A percentile compares a stretch with the other conserved stretches of the same genome.
Conservation (phyloP, 2,329 filamentous ascomycete species). For the Xenoacremonium recifei region DNA sequence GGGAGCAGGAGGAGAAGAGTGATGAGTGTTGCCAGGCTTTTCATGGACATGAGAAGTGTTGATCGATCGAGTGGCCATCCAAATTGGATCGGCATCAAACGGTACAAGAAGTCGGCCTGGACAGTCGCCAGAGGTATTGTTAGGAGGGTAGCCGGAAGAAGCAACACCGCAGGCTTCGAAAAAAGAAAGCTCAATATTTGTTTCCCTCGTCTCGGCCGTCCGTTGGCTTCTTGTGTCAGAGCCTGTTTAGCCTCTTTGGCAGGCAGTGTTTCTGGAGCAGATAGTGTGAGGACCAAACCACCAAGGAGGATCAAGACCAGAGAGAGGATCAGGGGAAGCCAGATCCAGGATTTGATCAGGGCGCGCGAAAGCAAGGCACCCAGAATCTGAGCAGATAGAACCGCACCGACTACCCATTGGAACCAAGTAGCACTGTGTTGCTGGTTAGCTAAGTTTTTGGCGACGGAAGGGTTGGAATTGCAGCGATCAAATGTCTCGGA, state of each 20-base stretch:
- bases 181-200: conserved; percentile 14
- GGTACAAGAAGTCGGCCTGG: conserved; percentile 21
- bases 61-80: conserved; percentile 19
- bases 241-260: neutral
- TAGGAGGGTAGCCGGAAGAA: conserved; percentile 23
- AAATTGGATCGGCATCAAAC: conserved; percentile 27
- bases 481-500: neutral
- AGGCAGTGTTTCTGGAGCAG: conserved; percentile 22
- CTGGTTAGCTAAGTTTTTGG: neutral
- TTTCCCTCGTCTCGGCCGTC: neutral
- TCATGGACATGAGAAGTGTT: conserved; percentile 21
- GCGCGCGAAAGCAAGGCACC: conserved; percentile 15
- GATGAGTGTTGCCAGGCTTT: conserved; percentile 18
- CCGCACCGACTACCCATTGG: conserved; percentile 21
- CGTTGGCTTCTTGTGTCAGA: neutral
- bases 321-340: conserved; percentile 20
- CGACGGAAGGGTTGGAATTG: neutral
- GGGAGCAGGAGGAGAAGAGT: conserved; percentile 23
- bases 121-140: conserved; percentile 18
- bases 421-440: conserved; percentile 21
- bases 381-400: conserved; percentile 19
- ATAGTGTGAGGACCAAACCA: conserved; percentile 12
- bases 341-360: conserved; percentile 17
- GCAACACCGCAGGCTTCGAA: conserved; percentile 16
- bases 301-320: conserved; percentile 15